These are phyloP conservation scores for Cordyceps fumosorosea DNA, from an alignment of 2,329 filamentous ascomycete genomes.

Conservation along the genomic window DNA sequence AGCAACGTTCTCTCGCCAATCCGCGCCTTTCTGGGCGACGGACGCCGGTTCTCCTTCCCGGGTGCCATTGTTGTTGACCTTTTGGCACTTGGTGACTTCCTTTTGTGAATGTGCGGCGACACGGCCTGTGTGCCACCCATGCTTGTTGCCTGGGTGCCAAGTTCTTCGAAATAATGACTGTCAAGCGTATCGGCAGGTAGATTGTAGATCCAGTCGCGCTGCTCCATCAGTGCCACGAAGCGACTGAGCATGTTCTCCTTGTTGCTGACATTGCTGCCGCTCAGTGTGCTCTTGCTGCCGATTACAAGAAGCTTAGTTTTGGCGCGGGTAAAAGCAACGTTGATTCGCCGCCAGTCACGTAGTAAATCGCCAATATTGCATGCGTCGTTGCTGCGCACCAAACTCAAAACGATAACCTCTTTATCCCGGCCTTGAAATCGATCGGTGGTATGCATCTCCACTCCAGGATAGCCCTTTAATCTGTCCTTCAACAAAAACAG, in stretches of 20 bases:
- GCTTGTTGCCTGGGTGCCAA: conserved; percentile 39
- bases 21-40: conserved; percentile 48
- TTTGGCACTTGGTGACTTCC: conserved; percentile 17
- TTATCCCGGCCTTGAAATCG: conserved; percentile 97
- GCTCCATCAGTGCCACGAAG: conserved; percentile 73
- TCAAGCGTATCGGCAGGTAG: conserved; percentile 58
- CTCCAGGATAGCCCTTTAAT: conserved; percentile 52
- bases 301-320: conserved; percentile 87
- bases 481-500: conserved; percentile 72
- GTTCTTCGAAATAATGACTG: conserved; percentile 61
- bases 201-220: conserved; percentile 72
- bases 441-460: conserved; percentile 96
- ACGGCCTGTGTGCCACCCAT: conserved; percentile 17
- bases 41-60: conserved; percentile 41
- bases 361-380: conserved; percentile 84
- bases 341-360: conserved; percentile 87
- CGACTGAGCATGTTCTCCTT: conserved; percentile 67
- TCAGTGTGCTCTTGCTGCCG: conserved; percentile 74
- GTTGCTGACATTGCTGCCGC: conserved; percentile 46
- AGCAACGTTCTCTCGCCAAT: conserved; percentile 57
- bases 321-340: conserved; percentile 90
- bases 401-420: conserved; percentile 78
- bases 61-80: conserved; percentile 13
- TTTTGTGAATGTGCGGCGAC: conserved; percentile 21
- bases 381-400: conserved; percentile 80